Evolutionary conservation across 306 rosid species (phyloP), one percentile per base, ranked within the genome.

Genomic region (Pyrus bretschneideri): DNA sequence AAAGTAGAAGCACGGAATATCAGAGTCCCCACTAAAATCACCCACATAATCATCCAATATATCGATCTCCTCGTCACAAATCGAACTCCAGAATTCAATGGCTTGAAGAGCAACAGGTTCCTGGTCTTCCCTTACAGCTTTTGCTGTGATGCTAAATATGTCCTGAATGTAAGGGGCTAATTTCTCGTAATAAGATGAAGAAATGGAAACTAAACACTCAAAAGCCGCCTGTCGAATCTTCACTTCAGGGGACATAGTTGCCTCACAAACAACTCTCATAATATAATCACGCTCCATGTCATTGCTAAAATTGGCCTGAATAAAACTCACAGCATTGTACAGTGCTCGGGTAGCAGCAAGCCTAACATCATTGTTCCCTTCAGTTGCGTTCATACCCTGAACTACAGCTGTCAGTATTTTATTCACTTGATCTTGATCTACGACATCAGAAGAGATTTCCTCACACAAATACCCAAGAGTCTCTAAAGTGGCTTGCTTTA

Each of bases 71-170:
- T 93, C 96, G 2, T 93, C 98, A 86, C 98, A 93, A 73, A 93
- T 86, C 21, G 98, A 91, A 81, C 98, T 93, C 98, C 98, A 93
- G 80, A 93, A 91, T 55, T 93, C 98, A 83, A 91, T 85, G 86
- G 98, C 98, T 81, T 93, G 98, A 81, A 93, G 98, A 58, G 98
- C 94, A 82, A 93, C 91, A 74, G 94, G 86, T 64, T 93, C 98
- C 86, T 93, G 89, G 82, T 88, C 98, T 67, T 85, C 91, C 83
- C 84, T 85, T 62, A 91, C 94, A 55, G 96, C 95, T 86, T 91
- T 93, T 22, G 89, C 93, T 9, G 96, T 90, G 79, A 91, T 89
- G 79, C 78, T 85, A 85, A 86, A 93, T 40, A 93, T 88, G 75
- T 88, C 94, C 80, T 91, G 93, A 67, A 93, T 93, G 84, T 93